Base-by-base conservation (phyloP, 2,329 filamentous ascomycete species). In the Pseudogymnoascus sp. region DNA sequence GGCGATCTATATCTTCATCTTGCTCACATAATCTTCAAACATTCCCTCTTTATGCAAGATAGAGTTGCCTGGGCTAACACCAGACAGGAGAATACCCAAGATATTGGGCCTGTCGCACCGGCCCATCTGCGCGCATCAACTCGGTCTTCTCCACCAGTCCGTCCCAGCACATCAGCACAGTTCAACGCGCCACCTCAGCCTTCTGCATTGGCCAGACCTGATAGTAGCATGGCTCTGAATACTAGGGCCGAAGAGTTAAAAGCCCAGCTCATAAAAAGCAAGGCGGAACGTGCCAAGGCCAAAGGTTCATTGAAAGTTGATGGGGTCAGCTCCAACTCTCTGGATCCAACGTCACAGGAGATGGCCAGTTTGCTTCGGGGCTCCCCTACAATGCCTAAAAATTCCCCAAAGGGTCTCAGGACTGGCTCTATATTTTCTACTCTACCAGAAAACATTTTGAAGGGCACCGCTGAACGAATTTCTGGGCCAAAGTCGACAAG, bases 181-280 rank as follows among this genome's bases (percentile, higher is more conserved):
- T 20, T 20, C 11, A 38, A 60, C 54, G 38, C 50, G 39, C 60
- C 64, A 34, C 61, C 65, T 9, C 63, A 68, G 37, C n/a, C 47
- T 18, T 11, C 14, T 54, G 37, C 18, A 61, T 28, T 64, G 30
- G 61, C 64, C n/a, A 65, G 67, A 37, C 25, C 47, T 54, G 8
- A 16, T 20, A 4, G n/a, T 16, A 32, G n/a, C 9, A 54, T 54
- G 47, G n/a, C 25, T 54, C 65, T 71, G 28, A 68, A 65, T 60
- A 65, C 66, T 12, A 65, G 68, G 65, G 70, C 70, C 20, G 68
- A 67, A 41, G 67, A 72, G 64, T 57, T 72, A 30, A 72, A 70
- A 54, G 70, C 68, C 39, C 60, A 68, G 60, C 60, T 72, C 25
- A 50, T 72, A n/a, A 57, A 61, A 54, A 70, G 65, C 57, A 62